These are phyloP conservation scores for Globisporangium lucens DNA, from an alignment of 352 stramenopile genomes.

Conservation along the genomic window DNA sequence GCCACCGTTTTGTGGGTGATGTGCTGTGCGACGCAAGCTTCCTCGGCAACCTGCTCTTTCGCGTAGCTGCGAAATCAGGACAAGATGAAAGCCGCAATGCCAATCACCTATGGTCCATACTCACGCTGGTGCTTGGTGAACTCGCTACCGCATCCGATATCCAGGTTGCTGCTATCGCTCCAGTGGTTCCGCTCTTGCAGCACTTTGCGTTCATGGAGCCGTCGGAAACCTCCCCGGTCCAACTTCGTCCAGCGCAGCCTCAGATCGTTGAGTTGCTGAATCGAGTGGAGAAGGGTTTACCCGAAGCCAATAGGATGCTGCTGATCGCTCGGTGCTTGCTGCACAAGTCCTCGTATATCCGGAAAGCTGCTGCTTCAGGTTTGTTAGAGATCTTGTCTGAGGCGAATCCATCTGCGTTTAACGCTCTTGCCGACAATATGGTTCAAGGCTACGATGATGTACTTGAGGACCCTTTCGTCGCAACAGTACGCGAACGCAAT, in stretches of 20 bases:
- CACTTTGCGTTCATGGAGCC: constrained; percentile 55
- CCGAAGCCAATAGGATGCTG: constrained; percentile 19
- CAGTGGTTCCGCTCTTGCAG: constrained; percentile 45
- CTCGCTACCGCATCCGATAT: constrained; percentile 16
- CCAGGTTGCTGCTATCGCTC: constrained; percentile 21
- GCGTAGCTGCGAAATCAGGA: constrained; percentile 3
- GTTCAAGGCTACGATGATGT: neutral
- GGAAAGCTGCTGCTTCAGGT: constrained; percentile 41
- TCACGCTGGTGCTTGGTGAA: constrained; percentile 25
- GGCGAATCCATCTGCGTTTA: constrained; percentile 2
- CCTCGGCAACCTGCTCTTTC: constrained; percentile 26
- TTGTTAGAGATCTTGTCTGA: constrained; percentile 32
- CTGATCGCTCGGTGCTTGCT: constrained; percentile 50
- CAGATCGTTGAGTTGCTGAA: constrained; percentile 42
- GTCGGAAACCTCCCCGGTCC: constrained; percentile 16
- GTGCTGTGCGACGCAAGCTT: constrained; percentile 29
- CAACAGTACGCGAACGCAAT: constrained; percentile 1
- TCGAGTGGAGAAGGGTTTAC: constrained; percentile 28
- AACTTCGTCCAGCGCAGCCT: constrained; percentile 29
- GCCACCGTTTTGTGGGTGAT: constrained; percentile 19
- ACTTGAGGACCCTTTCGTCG: constrained; percentile 15
- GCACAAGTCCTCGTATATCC: constrained; percentile 45
- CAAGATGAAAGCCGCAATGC: neutral
- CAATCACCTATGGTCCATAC: constrained; percentile 28
- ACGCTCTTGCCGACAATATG: constrained; percentile 15